Evolutionary conservation across 2,329 filamentous ascomycete species (phyloP).

Genomic region (Fusarium fracticaudum): DNA sequence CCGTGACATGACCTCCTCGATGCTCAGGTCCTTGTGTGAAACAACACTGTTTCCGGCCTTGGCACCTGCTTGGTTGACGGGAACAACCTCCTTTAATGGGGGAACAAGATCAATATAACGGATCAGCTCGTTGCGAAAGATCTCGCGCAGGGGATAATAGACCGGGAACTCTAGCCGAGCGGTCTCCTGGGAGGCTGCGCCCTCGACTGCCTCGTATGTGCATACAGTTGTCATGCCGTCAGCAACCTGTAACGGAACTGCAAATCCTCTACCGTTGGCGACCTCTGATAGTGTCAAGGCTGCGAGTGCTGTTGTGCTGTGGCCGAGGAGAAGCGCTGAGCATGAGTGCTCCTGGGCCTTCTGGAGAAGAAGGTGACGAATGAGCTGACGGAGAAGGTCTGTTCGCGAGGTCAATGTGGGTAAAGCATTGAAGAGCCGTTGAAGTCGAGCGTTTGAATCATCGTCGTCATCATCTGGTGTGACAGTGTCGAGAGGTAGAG

Average conservation of each 20-base stretch:
- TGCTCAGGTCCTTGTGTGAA: conserved; percentile 81
- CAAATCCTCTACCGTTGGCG: conserved; percentile 88
- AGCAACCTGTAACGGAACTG: conserved; percentile 81
- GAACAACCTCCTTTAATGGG: conserved; percentile 60
- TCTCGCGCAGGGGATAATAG: conserved; percentile 84
- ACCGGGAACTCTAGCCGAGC: conserved; percentile 53
- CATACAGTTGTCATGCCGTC: conserved; percentile 69
- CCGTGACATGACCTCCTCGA: conserved; percentile 88
- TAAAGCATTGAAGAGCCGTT: conserved; percentile 66
- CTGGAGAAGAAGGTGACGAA: conserved; percentile 75
- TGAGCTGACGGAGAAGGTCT: conserved; percentile 77
- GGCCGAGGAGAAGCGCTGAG: conserved; percentile 80
- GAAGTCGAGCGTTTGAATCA: conserved; percentile 57
- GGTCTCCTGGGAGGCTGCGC: conserved; percentile 30
- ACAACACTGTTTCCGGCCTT: conserved; percentile 54
- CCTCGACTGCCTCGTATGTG: conserved; percentile 41
- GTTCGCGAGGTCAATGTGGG: conserved; percentile 78
- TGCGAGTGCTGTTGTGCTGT: conserved; percentile 88
- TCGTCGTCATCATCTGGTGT: conserved; percentile 5
- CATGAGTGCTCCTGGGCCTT: conserved; percentile 69
- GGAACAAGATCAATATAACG: conserved; percentile 69
- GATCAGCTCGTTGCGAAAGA: conserved; percentile 82
- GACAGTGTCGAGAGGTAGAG: conserved; percentile 49
- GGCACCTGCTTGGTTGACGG: conserved; percentile 47
- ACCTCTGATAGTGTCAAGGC: conserved; percentile 87